A percentile compares a stretch with the other conserved stretches of the same genome.
phyloP scores from a whole-genome alignment of 176 grass and related monocot genomes.

The Carex parvula region DNA sequence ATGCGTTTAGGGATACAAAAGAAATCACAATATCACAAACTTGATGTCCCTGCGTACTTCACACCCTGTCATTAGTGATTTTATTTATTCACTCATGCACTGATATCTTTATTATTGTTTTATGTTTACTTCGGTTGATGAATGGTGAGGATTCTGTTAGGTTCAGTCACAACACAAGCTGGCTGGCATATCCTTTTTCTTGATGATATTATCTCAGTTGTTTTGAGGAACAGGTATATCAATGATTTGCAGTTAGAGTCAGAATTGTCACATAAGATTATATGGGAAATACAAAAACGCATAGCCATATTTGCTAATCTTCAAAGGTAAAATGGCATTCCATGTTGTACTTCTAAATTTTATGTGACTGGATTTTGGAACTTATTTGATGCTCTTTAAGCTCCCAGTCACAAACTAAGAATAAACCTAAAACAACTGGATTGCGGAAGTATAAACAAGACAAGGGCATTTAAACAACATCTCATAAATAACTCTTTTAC shows the following conservation, averaged over 20 bases:
- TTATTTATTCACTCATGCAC: background rate
- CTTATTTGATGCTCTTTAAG: background rate
- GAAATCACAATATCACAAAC: background rate
- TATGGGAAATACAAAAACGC: background rate
- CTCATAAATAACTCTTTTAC: slow-evolving; percentile 27
- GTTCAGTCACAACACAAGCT: background rate
- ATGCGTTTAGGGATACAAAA: background rate
- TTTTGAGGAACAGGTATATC: background rate
- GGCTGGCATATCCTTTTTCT: background rate
- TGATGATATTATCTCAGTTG: no score
- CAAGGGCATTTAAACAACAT: background rate
- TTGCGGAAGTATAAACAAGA: slow-evolving; percentile 8
- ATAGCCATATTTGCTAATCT: background rate
- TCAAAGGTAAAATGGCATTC: background rate
- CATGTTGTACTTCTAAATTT: background rate
- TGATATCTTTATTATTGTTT: no score
- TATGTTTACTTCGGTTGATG: no score
- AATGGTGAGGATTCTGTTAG: no score
- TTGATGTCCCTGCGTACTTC: background rate
- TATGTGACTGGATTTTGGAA: background rate
- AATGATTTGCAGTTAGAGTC: background rate
- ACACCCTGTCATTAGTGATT: background rate
- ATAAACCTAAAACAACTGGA: background rate
- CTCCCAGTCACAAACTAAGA: background rate
- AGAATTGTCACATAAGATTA: background rate